phyloP scores from a whole-genome alignment of 2,329 filamentous ascomycete genomes.

The Calonectria leucothoes region DNA sequence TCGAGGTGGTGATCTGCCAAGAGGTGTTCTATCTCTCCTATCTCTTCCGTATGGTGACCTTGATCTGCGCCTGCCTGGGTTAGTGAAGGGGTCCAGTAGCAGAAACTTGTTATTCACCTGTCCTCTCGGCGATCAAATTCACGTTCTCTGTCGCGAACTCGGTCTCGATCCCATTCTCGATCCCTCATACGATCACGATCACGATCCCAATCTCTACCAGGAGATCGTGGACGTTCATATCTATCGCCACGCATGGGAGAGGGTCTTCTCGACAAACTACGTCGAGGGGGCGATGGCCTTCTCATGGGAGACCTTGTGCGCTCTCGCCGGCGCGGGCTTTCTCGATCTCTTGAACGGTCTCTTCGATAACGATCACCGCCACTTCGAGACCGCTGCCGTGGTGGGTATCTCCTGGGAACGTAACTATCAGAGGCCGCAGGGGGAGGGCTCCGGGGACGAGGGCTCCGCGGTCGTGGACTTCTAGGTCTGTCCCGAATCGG shows the following conservation, averaged over 20 bases:
- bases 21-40: conserved; percentile 51
- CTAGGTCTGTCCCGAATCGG: conserved; percentile 45
- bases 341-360: conserved; percentile 55
- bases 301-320: conserved; percentile 51
- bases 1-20: conserved; percentile 41
- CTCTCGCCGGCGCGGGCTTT: conserved; percentile 51
- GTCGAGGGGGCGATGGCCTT: conserved; percentile 52
- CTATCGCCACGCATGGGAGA: conserved; percentile 51
- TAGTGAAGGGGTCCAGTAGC: conserved; percentile 18
- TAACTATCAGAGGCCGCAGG: conserved; percentile 57
- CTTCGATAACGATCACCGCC: conserved; percentile 55
- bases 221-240: conserved; percentile 53
- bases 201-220: conserved; percentile 50
- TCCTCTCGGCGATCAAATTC: conserved; percentile 57
- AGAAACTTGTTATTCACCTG: conserved; percentile 42
- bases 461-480: conserved; percentile 54
- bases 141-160: conserved; percentile 47
- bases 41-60: conserved; percentile 65
- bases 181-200: conserved; percentile 44
- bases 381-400: conserved; percentile 56
- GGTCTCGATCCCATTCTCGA: conserved; percentile 44
- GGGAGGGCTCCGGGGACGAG: conserved; percentile 51
- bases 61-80: conserved; percentile 60
- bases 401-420: conserved; percentile 56
- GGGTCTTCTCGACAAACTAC: conserved; percentile 50